These are phyloP conservation scores for Ceratonia siliqua DNA, from an alignment of 306 rosid species.

Conservation along the genomic window DNA sequence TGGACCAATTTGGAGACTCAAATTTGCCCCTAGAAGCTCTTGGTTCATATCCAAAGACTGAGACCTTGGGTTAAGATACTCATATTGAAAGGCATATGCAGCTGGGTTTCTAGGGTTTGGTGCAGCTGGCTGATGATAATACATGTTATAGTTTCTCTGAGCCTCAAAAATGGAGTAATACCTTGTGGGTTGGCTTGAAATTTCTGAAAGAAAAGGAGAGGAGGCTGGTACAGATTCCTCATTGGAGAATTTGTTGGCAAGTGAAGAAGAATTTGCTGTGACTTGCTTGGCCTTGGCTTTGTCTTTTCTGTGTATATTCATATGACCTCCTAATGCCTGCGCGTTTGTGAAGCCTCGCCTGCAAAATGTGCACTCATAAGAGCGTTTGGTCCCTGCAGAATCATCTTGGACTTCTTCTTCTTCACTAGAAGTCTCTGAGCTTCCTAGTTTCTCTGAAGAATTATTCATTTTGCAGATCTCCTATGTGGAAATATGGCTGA, in stretches of 20 bases:
- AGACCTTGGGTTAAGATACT: constrained; percentile 29
- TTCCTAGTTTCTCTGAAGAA: constrained; percentile 42
- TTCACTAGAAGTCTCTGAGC: constrained; percentile 61
- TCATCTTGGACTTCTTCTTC: constrained; percentile 45
- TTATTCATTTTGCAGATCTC: background rate
- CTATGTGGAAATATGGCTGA: background rate
- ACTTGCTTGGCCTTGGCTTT: constrained; percentile 66
- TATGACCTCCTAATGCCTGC: constrained; percentile 93
- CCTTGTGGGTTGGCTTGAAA: constrained; percentile 31
- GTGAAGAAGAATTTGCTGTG: background rate
- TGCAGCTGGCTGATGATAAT: constrained; percentile 41
- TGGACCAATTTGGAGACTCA: constrained; percentile 64
- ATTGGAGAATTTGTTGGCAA: constrained; percentile 12
- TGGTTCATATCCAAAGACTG: constrained; percentile 43
- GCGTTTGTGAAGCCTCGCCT: constrained; percentile 95
- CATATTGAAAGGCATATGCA: constrained; percentile 25
- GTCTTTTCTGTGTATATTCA: constrained; percentile 91
- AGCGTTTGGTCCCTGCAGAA: constrained; percentile 43
- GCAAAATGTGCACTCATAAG: constrained; percentile 87
- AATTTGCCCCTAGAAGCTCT: constrained; percentile 60
- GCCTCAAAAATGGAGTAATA: constrained; percentile 41
- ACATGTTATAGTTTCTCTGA: constrained; percentile 44
- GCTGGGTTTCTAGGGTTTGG: constrained; percentile 30
- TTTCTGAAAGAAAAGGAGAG: constrained; percentile 37
- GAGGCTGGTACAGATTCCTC: constrained; percentile 23